Conservation (phyloP, 2,329 filamentous ascomycete genomes). For the Beauveria bassiana region DNA sequence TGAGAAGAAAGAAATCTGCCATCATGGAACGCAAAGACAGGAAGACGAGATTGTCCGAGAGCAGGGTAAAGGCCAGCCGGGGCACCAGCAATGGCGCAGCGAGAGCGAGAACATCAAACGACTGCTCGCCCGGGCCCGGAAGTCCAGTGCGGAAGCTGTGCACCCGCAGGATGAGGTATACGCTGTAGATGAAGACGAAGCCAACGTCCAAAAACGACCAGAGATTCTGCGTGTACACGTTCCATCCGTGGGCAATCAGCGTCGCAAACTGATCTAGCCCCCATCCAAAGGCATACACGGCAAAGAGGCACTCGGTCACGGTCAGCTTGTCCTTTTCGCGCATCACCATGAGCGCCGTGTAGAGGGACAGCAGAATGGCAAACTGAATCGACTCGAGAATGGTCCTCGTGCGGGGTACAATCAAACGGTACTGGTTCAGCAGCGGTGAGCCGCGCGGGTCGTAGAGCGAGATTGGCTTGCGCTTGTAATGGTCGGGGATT, state of each 20-base stretch:
- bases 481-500: slow-evolving; percentile 78
- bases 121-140: slow-evolving; percentile 50
- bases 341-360: slow-evolving; percentile 63
- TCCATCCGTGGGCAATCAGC: slow-evolving; percentile 67
- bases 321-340: slow-evolving; percentile 52
- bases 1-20: slow-evolving; percentile 73
- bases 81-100: slow-evolving; percentile 72
- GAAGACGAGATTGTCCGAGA: slow-evolving; percentile 80
- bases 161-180: slow-evolving; percentile 61
- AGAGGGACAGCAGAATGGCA: slow-evolving; percentile 58
- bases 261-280: slow-evolving; percentile 70
- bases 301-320: slow-evolving; percentile 56
- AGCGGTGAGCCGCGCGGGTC: slow-evolving; percentile 67
- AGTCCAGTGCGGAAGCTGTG: slow-evolving; percentile 50
- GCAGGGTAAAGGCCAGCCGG: slow-evolving; percentile 71
- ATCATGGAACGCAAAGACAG: slow-evolving; percentile 78
- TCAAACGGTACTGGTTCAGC: slow-evolving; percentile 77
- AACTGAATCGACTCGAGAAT: slow-evolving; percentile 71
- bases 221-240: slow-evolving; percentile 78
- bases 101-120: slow-evolving; percentile 71
- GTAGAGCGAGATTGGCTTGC: slow-evolving; percentile 73
- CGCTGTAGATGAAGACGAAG: slow-evolving; percentile 63
- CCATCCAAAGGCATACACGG: slow-evolving; percentile 71
- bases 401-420: slow-evolving; percentile 72
- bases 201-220: slow-evolving; percentile 83